phyloP scores from a whole-genome alignment of 2,329 filamentous ascomycete species.

The Hysterium pulicare region DNA sequence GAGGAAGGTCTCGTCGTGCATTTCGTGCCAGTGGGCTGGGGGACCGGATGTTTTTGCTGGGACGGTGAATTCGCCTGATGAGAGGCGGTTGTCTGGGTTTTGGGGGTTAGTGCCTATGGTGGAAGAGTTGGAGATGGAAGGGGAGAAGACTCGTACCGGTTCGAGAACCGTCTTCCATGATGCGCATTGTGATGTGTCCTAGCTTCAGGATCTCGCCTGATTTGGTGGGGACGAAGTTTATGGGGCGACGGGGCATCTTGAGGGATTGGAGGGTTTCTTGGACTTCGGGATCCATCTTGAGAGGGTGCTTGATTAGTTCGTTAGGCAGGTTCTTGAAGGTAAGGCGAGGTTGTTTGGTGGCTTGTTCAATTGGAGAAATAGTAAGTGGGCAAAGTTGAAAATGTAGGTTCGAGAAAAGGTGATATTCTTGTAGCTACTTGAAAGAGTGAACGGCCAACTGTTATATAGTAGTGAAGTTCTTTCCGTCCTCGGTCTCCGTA shows the following conservation, averaged over 20 bases:
- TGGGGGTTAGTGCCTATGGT: neutral
- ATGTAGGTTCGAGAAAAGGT: no score
- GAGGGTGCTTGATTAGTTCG: no score
- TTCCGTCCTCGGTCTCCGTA: no score
- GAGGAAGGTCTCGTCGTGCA: conserved; percentile 57
- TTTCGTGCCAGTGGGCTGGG: conserved; percentile 54
- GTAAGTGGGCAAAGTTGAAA: no score
- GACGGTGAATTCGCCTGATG: conserved; percentile 48
- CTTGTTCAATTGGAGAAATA: no score
- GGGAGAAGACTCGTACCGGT: conserved; percentile 35
- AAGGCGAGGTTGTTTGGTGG: no score
- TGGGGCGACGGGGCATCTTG: conserved; percentile 41
- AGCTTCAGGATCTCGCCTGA: conserved; percentile 49
- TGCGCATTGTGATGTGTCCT: conserved; percentile 48
- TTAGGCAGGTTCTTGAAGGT: no score
- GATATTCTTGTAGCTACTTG: no score
- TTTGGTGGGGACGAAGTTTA: conserved; percentile 49
- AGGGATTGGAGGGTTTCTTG: conserved; percentile 29
- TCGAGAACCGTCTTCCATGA: conserved; percentile 51
- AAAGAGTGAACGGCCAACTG: no score
- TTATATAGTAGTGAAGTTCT: no score
- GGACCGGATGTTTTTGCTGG: conserved; percentile 47
- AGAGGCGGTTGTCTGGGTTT: conserved; percentile 46
- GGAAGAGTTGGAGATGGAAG: conserved; percentile 2
- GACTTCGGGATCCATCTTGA: conserved; percentile 35